Conservation (phyloP, 495 filamentous ascomycete species). For the Penicillium turbatum region DNA sequence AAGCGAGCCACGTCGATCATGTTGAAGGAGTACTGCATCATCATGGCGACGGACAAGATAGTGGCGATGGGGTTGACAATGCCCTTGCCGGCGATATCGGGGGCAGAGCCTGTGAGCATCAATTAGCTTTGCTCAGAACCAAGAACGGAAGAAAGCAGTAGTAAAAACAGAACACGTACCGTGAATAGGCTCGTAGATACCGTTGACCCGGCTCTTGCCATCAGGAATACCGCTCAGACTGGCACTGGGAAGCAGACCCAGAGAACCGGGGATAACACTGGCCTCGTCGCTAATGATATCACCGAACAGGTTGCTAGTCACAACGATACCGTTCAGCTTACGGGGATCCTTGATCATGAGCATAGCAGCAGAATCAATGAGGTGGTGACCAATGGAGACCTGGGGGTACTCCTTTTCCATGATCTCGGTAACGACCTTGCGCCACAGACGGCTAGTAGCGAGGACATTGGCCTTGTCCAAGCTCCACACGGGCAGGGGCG, state of each 20-base stretch:
- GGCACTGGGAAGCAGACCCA: conserved; percentile 87
- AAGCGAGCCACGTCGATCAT: conserved; percentile 47
- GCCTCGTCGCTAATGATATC: conserved; percentile 98
- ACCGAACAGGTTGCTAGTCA: conserved; percentile 93
- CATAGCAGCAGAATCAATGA: conserved; percentile 97
- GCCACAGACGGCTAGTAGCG: conserved; percentile 85
- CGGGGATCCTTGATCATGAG: conserved; percentile 94
- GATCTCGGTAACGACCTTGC: conserved; percentile 75
- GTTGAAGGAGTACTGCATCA: conserved; percentile 53
- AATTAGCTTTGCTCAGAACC: conserved; percentile 10
- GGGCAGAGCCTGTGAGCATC: conserved; percentile 36
- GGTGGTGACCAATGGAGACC: conserved; percentile 76
- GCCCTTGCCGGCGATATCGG: conserved; percentile 74
- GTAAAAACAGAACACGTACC: conserved; percentile 49
- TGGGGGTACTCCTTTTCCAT: conserved; percentile 84
- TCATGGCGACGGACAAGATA: conserved; percentile 53
- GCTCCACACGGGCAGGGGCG: conserved; percentile 78
- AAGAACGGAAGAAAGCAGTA: conserved; percentile 1
- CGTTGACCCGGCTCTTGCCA: conserved; percentile 49
- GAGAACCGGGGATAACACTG: conserved; percentile 87
- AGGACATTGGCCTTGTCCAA: conserved; percentile 98
- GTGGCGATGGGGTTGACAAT: conserved; percentile 70
- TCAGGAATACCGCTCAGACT: conserved; percentile 85
- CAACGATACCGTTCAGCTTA: conserved; percentile 84
- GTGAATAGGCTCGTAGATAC: conserved; percentile 98